Evolutionary conservation across 2,329 filamentous ascomycete species (phyloP).

Genomic region (Fusarium sp.): DNA sequence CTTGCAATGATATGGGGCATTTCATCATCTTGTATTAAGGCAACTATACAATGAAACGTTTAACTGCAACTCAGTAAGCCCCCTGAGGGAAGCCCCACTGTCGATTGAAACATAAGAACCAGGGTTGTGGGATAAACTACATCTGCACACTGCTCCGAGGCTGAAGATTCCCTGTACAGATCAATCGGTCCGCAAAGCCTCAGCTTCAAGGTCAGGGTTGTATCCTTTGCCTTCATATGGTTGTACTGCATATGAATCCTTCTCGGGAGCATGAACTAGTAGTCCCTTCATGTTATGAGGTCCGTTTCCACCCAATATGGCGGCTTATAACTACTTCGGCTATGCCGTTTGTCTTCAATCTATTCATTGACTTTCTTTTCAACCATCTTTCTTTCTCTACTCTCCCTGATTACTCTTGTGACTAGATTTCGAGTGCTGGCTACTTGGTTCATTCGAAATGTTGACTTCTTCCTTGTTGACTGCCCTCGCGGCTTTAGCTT

Average conservation of each 20-base stretch:
- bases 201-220: not conserved
- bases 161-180: not conserved
- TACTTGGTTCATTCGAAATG: conserved; percentile 16
- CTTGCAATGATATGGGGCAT: not conserved
- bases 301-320: not conserved
- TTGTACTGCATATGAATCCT: not conserved
- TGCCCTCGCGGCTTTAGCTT: conserved; percentile 21
- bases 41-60: not conserved
- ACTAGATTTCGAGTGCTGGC: not conserved
- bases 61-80: not conserved
- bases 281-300: not conserved
- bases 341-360: not conserved
- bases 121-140: not conserved
- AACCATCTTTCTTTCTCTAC: not conserved
- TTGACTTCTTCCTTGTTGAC: conserved; percentile 9
- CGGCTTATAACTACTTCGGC: not conserved
- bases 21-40: not conserved
- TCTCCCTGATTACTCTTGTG: not conserved
- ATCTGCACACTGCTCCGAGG: not conserved
- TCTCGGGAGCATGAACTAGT: conserved; percentile 2
- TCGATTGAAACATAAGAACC: not conserved
- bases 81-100: not conserved
- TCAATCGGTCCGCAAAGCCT: not conserved
- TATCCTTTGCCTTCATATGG: not conserved
- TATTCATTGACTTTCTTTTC: not conserved